Evolutionary conservation across 495 filamentous ascomycete species (phyloP).

Genomic region (Cercophora samala): DNA sequence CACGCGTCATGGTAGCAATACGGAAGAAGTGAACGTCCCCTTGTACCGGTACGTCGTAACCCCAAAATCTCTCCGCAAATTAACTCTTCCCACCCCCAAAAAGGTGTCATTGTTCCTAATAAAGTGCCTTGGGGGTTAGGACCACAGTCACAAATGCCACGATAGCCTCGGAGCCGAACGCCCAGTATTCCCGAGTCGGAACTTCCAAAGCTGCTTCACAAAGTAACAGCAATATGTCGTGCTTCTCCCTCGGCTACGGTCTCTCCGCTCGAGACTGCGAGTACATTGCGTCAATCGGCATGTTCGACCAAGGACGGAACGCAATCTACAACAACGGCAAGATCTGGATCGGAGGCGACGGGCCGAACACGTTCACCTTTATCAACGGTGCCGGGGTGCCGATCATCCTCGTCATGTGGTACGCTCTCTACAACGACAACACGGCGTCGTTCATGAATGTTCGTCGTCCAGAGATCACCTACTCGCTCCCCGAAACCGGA

Average conservation of each 20-base stretch:
- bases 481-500: slow-evolving; percentile 25
- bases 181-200: background rate
- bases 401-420: slow-evolving; percentile 28
- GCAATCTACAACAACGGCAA: slow-evolving; percentile 11
- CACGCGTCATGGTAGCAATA: background rate
- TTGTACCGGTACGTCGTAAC: slow-evolving; percentile 8
- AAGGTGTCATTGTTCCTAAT: background rate
- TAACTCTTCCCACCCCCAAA: background rate
- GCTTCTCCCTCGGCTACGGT: slow-evolving; percentile 18
- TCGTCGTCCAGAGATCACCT: slow-evolving; percentile 27
- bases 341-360: slow-evolving; percentile 29
- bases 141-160: background rate
- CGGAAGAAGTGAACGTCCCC: background rate
- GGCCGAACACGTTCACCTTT: slow-evolving; percentile 33
- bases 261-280: slow-evolving; percentile 26
- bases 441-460: slow-evolving; percentile 29
- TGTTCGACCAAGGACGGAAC: slow-evolving; percentile 29
- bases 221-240: background rate
- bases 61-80: slow-evolving; percentile 11
- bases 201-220: background rate
- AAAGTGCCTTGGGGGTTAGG: background rate
- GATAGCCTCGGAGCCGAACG: background rate
- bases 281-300: slow-evolving; percentile 31
- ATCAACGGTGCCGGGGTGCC: slow-evolving; percentile 27
- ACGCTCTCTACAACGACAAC: slow-evolving; percentile 17